These are phyloP conservation scores for Talaromyces islandicus DNA, from an alignment of 2,329 filamentous ascomycete genomes.

Conservation along the genomic window DNA sequence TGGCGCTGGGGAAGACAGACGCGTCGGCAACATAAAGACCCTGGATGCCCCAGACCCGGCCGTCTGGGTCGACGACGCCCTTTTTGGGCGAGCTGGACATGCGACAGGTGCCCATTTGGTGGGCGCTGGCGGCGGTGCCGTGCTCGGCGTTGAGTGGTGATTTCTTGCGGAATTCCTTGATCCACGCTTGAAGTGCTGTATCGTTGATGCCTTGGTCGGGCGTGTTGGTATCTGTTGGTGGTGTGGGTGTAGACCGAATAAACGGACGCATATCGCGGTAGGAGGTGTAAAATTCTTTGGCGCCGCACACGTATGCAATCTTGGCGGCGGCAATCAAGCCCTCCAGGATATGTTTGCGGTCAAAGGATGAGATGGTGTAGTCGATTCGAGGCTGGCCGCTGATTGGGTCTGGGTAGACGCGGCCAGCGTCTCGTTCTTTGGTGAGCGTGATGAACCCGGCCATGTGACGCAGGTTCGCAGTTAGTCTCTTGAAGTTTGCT, in stretches of 20 bases:
- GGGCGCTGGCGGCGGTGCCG: slow-evolving; percentile 38
- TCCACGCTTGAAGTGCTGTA: slow-evolving; percentile 49
- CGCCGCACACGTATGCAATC: slow-evolving; percentile 71
- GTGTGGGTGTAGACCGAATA: slow-evolving; percentile 42
- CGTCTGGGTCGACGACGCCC: slow-evolving; percentile 40
- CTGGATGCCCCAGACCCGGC: slow-evolving; percentile 42
- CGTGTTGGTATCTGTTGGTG: slow-evolving; percentile 6
- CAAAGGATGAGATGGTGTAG: slow-evolving; percentile 66
- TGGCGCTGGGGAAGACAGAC: slow-evolving; percentile 46
- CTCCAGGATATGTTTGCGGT: slow-evolving; percentile 65
- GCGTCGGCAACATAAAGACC: slow-evolving; percentile 45
- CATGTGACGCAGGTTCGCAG: slow-evolving; percentile 63
- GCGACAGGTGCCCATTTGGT: slow-evolving; percentile 48
- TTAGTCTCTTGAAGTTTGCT: slow-evolving; percentile 65
- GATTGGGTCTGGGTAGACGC: slow-evolving; percentile 64
- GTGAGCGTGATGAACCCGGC: slow-evolving; percentile 67
- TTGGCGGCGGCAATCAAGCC: slow-evolving; percentile 67
- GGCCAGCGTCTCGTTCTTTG: slow-evolving; percentile 70
- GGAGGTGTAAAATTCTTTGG: slow-evolving; percentile 67
- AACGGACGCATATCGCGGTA: slow-evolving; percentile 62
- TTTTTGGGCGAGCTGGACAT: slow-evolving; percentile 38
- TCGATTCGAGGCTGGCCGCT: slow-evolving; percentile 61
- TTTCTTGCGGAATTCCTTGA: slow-evolving; percentile 40
- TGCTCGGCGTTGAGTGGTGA: slow-evolving; percentile 45
- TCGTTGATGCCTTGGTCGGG: slow-evolving; percentile 47